Evolutionary conservation across 106 monocot species (phyloP), one percentile per base, ranked within the genome.

Genomic region (Chionographis japonica): DNA sequence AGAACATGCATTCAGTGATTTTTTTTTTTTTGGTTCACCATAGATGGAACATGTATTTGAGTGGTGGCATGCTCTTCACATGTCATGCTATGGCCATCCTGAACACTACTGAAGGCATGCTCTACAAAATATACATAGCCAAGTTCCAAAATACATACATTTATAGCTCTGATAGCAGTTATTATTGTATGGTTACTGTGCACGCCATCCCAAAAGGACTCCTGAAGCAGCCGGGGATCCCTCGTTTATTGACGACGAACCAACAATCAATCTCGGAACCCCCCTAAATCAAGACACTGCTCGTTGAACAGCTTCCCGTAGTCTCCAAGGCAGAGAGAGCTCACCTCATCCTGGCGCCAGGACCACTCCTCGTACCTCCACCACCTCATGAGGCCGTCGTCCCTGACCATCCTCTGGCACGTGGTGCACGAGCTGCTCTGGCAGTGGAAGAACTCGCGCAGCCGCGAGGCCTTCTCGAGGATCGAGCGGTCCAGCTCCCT

Each of bases 321-420:
- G 38, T 80, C 79, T 17, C 77, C 79, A 16, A 95, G 79, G 49
- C 74, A 68, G 41, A 95, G 91, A 36, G 81, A 86, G 8, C 62
- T 69, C 4, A 88, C 84, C 75, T 95, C 95, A 66, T 95, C 95
- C 52, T 62, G 72, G 41, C 91, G 74, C 95, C 91, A 91, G 43
- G 88, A 91, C 63, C 74, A 81, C 10, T 83, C 88, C 65, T 95
- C 95, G 15, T 95, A 95, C 64, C 60, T 78, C 54, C 88, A 95
- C 95, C 95, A 95, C 67, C 91, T 80, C 91, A 95, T 95, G 56
- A 85, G 60, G 4, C 94, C 94, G 51, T 95, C 94, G 50, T 88
- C 91, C 16, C 3, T 58, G 20, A 57, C 43, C 81, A 91, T 91
- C 74, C 94, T 78, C 61, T 77, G 64, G 54, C 94, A 95, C 3